Evolutionary conservation across 1,139 yeast genomes (phyloP), one percentile per base, ranked within the genome.

Genomic region (Arxiozyma telluris): DNA sequence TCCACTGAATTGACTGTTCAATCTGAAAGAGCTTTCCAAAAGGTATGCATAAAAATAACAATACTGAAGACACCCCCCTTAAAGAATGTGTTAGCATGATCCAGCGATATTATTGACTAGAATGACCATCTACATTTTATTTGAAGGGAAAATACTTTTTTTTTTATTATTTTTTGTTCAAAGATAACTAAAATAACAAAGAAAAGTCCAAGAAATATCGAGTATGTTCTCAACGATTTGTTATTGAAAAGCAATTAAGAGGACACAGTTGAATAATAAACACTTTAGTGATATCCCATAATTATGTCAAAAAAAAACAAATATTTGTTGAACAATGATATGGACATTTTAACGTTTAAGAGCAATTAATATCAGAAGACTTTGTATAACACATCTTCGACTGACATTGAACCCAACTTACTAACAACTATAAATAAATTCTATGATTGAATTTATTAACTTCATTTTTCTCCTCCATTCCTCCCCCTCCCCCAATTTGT

Each of bases 1-100:
- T 95, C 98, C 78, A 87, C 98, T 79, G 99, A 93, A 87, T 90
- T 93, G 83, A 90, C 96, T 78, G 99, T 94, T 82, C 99, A 93
- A 87, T 87, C 97, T 76, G 98, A 94, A 85, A 93, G 96, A 83
- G 98, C 98, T 88, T 93, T 86, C 96, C 98, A 93, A 87, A 94
- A 93, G 95, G 95, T 87, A 82, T 76, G 94, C 34, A 45, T 20
- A 27, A 46, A 18, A 21, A 25, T 22, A 15, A n/a, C 25, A n/a
- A 15, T 41, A 45, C 9, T n/a, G 4, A 15, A 45, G 39, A 12
- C 4, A 4, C 17, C 12, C n/a, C n/a, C n/a, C n/a, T 34, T 12
- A 34, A 34, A 15, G 17, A 34, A 34, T 34, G 39, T 34, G 39
- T 34, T 34, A 34, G 17, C 39, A 15, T 3, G 8, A 15, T 34